These are phyloP conservation scores for Teratosphaeria viscida DNA, from an alignment of 2,329 filamentous ascomycete genomes.

Conservation along the genomic window DNA sequence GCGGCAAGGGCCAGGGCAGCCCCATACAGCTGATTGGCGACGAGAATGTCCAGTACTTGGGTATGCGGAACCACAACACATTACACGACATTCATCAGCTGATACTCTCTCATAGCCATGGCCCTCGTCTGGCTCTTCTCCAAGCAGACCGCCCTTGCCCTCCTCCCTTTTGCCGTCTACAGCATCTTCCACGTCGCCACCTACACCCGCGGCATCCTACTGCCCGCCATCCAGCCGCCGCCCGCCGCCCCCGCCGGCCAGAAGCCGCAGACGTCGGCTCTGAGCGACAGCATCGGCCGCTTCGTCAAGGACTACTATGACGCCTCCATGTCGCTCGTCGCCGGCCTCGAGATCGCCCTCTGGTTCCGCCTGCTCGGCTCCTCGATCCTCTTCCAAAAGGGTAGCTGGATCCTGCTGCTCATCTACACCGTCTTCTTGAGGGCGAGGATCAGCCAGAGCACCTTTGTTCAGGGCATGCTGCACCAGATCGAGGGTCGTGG, in stretches of 20 bases:
- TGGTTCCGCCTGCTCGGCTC: conserved; percentile 75
- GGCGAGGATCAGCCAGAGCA: conserved; percentile 79
- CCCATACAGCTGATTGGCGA: conserved; percentile 61
- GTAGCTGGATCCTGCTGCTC: conserved; percentile 77
- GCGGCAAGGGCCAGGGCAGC: conserved; percentile 52
- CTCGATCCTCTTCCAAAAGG: conserved; percentile 76
- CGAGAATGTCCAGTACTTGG: conserved; percentile 95
- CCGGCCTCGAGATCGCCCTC: conserved; percentile 74
- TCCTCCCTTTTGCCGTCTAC: conserved; percentile 93
- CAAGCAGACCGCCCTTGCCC: conserved; percentile 77
- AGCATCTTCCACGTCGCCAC: conserved; percentile 97
- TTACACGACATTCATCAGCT: not conserved
- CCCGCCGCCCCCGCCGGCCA: conserved; percentile 43
- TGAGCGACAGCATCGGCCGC: conserved; percentile 73
- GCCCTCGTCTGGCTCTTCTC: conserved; percentile 90
- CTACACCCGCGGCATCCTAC: conserved; percentile 85
- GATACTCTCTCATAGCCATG: conserved; percentile 40
- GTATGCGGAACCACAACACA: conserved; percentile 45
- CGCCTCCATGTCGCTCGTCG: conserved; percentile 85
- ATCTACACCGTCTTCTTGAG: conserved; percentile 90
- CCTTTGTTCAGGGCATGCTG: conserved; percentile 80
- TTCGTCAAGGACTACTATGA: conserved; percentile 99
- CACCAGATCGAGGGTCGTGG: conserved; percentile 60
- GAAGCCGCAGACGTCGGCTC: conserved; percentile 49
- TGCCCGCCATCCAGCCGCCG: conserved; percentile 72